A percentile compares a stretch with the other conserved stretches of the same genome.
Conservation (phyloP, 768 basidiomycete genomes). For the Royoungia palumana region DNA sequence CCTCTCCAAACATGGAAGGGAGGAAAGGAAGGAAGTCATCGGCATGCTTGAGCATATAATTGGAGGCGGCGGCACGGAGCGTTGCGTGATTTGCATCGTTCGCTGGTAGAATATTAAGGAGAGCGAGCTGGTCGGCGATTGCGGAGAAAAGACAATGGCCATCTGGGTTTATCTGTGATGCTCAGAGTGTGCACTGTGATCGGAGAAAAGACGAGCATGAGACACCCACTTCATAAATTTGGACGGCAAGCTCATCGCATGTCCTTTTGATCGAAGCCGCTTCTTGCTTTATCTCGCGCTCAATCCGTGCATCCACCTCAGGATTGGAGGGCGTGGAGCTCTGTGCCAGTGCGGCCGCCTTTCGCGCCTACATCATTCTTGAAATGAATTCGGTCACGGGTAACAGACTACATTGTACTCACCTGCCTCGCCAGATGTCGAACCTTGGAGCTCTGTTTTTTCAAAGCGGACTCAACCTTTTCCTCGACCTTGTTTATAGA, state of each 20-base stretch:
- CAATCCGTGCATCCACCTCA: conserved; percentile 54
- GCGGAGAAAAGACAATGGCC: conserved; percentile 97
- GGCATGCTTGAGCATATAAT: conserved; percentile 77
- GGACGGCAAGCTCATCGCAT: conserved; percentile 63
- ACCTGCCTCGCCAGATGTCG: conserved; percentile 76
- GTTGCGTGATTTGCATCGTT: conserved; percentile 55
- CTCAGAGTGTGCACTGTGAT: neutral
- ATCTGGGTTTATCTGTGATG: conserved; percentile 83
- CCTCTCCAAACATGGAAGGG: conserved; percentile 69
- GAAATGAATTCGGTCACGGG: neutral
- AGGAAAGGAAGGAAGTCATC: conserved; percentile 95
- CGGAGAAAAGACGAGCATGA: neutral
- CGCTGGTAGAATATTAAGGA: conserved; percentile 64
- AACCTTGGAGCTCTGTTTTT: conserved; percentile 56
- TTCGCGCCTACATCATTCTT: conserved; percentile 53
- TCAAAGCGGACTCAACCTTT: conserved; percentile 17
- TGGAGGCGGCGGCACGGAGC: conserved; percentile 67
- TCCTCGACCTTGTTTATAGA: conserved; percentile 27
- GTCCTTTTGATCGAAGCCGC: conserved; percentile 58
- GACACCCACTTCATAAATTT: conserved; percentile 57
- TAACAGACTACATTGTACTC: conserved; percentile 10
- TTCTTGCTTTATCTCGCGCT: conserved; percentile 67
- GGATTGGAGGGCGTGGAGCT: conserved; percentile 50
- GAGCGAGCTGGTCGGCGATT: conserved; percentile 82
- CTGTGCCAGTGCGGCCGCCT: conserved; percentile 61